Percentiles rank a stretch among this genome's conserved stretches.
phyloP scores from a whole-genome alignment of 495 filamentous ascomycete genomes.

The Polyplosphaeria fusca region DNA sequence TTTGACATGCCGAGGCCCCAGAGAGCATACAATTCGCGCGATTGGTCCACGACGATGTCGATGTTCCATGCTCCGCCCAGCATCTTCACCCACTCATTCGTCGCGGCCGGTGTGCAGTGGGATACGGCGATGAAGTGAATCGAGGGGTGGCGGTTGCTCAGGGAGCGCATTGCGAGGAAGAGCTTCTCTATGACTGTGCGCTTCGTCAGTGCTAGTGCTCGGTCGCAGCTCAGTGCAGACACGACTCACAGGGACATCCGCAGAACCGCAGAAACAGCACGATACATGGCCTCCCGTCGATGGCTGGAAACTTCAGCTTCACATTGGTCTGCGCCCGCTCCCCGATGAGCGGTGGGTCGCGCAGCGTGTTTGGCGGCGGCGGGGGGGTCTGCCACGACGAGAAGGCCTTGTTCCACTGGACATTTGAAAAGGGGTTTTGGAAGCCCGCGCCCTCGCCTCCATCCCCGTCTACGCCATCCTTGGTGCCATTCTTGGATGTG shows the following conservation, averaged over 20 bases:
- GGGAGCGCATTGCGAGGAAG: slow-evolving; percentile 15
- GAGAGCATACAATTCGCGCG: slow-evolving; percentile 18
- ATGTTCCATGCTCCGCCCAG: slow-evolving; percentile 26
- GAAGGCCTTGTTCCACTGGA: slow-evolving; percentile 22
- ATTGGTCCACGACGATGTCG: slow-evolving; percentile 21
- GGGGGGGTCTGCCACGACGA: slow-evolving; percentile 26
- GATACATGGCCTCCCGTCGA: slow-evolving; percentile 19
- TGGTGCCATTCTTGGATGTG: not conserved
- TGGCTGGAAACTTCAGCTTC: slow-evolving; percentile 24
- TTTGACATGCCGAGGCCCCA: slow-evolving; percentile 29
- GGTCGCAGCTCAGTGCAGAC: not conserved
- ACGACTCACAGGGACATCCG: slow-evolving; percentile 26
- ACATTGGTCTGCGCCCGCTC: slow-evolving; percentile 14
- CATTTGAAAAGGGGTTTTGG: slow-evolving; percentile 23
- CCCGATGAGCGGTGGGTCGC: slow-evolving; percentile 11
- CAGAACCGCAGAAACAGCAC: slow-evolving; percentile 21
- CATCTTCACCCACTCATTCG: slow-evolving; percentile 14
- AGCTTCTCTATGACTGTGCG: slow-evolving; percentile 19
- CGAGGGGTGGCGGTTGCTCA: slow-evolving; percentile 16
- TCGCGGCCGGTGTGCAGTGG: slow-evolving; percentile 22
- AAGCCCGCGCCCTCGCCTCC: slow-evolving; percentile 1
- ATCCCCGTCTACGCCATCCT: not conserved
- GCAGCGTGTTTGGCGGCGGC: slow-evolving; percentile 16
- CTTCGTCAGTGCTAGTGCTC: slow-evolving; percentile 1
- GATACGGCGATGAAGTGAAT: slow-evolving; percentile 27